Percentiles rank a stretch among this genome's conserved stretches.
Evolutionary conservation across 169 alveolate genomes (phyloP).

Genomic region (Theileria parva): DNA sequence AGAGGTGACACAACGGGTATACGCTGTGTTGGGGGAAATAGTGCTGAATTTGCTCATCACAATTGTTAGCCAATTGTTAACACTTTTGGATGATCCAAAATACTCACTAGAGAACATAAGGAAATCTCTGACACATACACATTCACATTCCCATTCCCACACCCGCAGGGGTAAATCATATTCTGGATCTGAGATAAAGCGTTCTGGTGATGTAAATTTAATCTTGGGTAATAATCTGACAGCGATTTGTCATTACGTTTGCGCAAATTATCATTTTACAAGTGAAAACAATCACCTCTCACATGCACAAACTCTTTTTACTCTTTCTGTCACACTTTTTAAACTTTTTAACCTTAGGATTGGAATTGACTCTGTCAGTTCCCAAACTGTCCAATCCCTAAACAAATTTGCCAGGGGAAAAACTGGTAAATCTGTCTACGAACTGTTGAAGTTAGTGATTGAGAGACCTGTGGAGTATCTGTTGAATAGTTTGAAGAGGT

Average conservation of each 20-base stretch:
- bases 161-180: neutral
- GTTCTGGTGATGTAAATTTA: neutral
- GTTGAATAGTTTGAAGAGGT: neutral
- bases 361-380: no score
- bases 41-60: neutral
- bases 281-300: neutral
- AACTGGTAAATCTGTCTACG: no score
- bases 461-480: neutral
- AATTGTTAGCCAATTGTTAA: neutral
- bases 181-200: neutral
- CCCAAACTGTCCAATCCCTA: no score
- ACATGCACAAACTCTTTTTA: neutral
- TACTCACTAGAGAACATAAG: neutral
- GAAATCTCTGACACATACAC: neutral
- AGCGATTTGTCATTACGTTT: neutral
- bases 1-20: neutral
- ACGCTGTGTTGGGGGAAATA: neutral
- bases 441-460: no score
- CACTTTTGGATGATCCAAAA: neutral
- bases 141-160: neutral
- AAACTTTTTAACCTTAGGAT: neutral
- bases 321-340: neutral
- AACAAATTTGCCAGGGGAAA: no score
- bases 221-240: neutral
- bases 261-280: neutral